Percentiles rank a stretch among this genome's conserved stretches.
Conservation (phyloP, 345 rosid species). For the Lumnitzera racemosa region DNA sequence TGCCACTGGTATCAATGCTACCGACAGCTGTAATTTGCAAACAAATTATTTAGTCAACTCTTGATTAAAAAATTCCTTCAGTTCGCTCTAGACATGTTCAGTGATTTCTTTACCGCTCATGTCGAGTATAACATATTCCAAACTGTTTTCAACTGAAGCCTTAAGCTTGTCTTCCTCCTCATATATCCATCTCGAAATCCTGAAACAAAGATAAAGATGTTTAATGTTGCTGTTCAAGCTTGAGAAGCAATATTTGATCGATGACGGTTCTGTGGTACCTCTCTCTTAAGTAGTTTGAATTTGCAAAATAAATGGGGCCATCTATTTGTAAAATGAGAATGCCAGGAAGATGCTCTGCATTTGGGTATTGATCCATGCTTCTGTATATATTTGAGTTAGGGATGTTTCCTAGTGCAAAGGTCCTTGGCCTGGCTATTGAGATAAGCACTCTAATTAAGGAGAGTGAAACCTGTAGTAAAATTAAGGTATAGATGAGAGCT, state of each 20-base stretch:
- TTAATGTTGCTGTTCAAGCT: not conserved
- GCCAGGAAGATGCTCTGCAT: slow-evolving; percentile 52
- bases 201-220: slow-evolving; percentile 7
- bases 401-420: slow-evolving; percentile 63
- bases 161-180: slow-evolving; percentile 73
- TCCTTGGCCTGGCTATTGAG: slow-evolving; percentile 74
- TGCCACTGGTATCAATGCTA: slow-evolving; percentile 91
- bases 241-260: not conserved
- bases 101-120: slow-evolving; percentile 44
- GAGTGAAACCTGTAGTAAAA: slow-evolving; percentile 42
- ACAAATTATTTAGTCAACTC: not conserved
- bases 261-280: slow-evolving; percentile 29
- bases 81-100: not conserved
- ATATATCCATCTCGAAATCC: slow-evolving; percentile 81
- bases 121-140: slow-evolving; percentile 72
- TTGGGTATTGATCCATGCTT: slow-evolving; percentile 73
- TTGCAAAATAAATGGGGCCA: slow-evolving; percentile 79
- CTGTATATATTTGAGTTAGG: slow-evolving; percentile 73
- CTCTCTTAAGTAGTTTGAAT: slow-evolving; percentile 87
- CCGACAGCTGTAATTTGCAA: slow-evolving; percentile 47
- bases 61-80: not conserved
- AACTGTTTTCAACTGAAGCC: slow-evolving; percentile 44
- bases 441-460: slow-evolving; percentile 68
- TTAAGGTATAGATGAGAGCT: not conserved
- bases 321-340: slow-evolving; percentile 81